These are phyloP conservation scores for Erysiphe pulchra DNA, from an alignment of 2,329 filamentous ascomycete species.

Conservation along the genomic window DNA sequence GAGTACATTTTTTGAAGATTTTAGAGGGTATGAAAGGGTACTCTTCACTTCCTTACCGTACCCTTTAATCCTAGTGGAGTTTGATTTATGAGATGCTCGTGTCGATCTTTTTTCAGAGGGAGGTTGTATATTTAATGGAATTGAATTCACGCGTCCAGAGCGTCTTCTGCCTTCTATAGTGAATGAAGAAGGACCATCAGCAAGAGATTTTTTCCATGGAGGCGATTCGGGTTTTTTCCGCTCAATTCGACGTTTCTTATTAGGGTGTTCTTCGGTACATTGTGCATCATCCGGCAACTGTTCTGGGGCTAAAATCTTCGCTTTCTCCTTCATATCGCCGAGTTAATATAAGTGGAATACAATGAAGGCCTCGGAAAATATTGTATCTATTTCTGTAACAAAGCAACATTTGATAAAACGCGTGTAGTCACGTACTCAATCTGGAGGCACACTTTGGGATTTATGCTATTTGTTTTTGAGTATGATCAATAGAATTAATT, in stretches of 20 bases:
- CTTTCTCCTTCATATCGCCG: neutral
- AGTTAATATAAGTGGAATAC: neutral
- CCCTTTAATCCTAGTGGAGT: neutral
- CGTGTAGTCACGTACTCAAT: neutral
- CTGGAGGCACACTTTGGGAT: neutral
- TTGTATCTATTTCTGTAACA: neutral
- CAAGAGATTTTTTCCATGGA: slow-evolving; percentile 72
- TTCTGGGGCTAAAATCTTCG: neutral
- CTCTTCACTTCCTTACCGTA: neutral
- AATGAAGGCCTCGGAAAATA: neutral
- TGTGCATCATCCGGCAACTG: neutral
- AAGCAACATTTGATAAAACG: slow-evolving; percentile 1
- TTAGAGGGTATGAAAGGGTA: neutral
- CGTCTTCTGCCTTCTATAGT: slow-evolving; percentile 45
- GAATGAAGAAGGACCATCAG: slow-evolving; percentile 72
- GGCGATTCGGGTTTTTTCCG: slow-evolving; percentile 41
- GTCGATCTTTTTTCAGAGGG: slow-evolving; percentile 25
- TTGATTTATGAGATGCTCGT: slow-evolving; percentile 15
- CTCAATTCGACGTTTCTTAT: slow-evolving; percentile 39
- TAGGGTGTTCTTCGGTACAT: slow-evolving; percentile 16
- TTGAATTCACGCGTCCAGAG: slow-evolving; percentile 33
- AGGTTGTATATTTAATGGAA: slow-evolving; percentile 26
- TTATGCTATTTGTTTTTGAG: no score
- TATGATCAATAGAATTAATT: neutral
- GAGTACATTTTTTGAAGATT: neutral